Conservation (phyloP, 257 asterid species). For the Solanum dulcamara region DNA sequence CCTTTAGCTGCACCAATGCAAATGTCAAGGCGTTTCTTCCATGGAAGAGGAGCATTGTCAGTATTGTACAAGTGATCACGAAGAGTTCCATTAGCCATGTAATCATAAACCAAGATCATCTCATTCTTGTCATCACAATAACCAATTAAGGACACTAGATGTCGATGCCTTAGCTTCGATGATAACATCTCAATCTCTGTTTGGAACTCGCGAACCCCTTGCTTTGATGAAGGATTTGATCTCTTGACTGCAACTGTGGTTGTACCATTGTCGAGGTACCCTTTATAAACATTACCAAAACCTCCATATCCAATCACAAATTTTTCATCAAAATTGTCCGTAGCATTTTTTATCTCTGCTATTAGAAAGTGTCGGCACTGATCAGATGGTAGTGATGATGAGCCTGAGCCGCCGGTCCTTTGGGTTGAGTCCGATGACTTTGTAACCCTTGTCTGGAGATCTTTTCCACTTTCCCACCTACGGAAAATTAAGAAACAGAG, state of each 20-base stretch:
- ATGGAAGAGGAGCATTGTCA: slow-evolving; percentile 20
- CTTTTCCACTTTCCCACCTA: slow-evolving; percentile 15
- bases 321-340: slow-evolving; percentile 23
- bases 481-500: slow-evolving; percentile 11
- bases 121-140: slow-evolving; percentile 43
- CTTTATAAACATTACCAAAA: slow-evolving; percentile 50
- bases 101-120: slow-evolving; percentile 63
- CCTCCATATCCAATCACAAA: slow-evolving; percentile 43
- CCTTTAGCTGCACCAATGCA: slow-evolving; percentile 62
- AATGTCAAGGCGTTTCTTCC: slow-evolving; percentile 49
- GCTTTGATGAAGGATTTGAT: slow-evolving; percentile 30
- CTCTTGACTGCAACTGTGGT: slow-evolving; percentile 37
- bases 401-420: too few relatives aligned
- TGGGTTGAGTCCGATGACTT: slow-evolving; percentile 33
- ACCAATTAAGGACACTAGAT: slow-evolving; percentile 56
- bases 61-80: slow-evolving; percentile 41
- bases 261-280: slow-evolving; percentile 17
- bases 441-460: not conserved
- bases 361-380: slow-evolving; percentile 22
- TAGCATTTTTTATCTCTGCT: slow-evolving; percentile 33
- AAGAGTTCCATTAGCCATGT: slow-evolving; percentile 45
- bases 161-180: slow-evolving; percentile 40
- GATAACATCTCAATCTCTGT: slow-evolving; percentile 55
- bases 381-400: slow-evolving; percentile 15
- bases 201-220: slow-evolving; percentile 46